Evolutionary conservation across 2,329 filamentous ascomycete genomes (phyloP), one percentile per base, ranked within the genome.

Genomic region (Fusarium subtropicale): DNA sequence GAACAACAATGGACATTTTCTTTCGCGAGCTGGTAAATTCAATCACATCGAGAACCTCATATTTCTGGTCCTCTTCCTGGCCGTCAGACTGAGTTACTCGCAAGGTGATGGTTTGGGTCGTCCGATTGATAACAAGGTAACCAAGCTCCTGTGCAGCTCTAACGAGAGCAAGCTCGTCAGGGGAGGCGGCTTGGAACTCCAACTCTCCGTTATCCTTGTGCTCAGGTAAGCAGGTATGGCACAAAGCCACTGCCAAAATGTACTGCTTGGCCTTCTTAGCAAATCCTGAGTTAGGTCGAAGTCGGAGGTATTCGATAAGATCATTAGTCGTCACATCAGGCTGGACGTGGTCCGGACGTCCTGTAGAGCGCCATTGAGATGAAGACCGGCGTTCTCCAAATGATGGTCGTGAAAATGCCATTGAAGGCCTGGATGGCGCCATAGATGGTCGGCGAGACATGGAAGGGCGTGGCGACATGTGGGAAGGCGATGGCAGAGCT

Each of bases 21-120:
- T 97, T 97, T 26, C 94, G 87, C 66, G 91, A 89, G 79, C 92
- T 97, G 64, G 92, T 96, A 74, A 97, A 97, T 75, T 97, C 94
- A 61, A 97, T 93, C 6, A 97, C 86, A 73, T 97, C 93, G 33
- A 97, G 80, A 7, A 97, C 87, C 66, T 97, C 88, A 72, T 95
- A 97, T 0, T 84, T 85, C 72, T 93, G 90, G 4, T 85, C 82
- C 5, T 84, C 79, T 11, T 75, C 73, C 5, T 75, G 72, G 7
- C 81, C 82, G 30, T 79, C 77, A 5, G 77, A 72, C 18, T 77
- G 77, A 1, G 76, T 77, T 22, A 86, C 76, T 26, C 79, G 81
- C 10, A 90, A 71, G 0, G 86, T 88, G 39, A 97, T 87, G 1
- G 86, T 89, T 50, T 90, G 88, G 0, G 92, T 86, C 31, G 94